phyloP scores from a whole-genome alignment of 441 rosid species.

The Biscutella laevigata region DNA sequence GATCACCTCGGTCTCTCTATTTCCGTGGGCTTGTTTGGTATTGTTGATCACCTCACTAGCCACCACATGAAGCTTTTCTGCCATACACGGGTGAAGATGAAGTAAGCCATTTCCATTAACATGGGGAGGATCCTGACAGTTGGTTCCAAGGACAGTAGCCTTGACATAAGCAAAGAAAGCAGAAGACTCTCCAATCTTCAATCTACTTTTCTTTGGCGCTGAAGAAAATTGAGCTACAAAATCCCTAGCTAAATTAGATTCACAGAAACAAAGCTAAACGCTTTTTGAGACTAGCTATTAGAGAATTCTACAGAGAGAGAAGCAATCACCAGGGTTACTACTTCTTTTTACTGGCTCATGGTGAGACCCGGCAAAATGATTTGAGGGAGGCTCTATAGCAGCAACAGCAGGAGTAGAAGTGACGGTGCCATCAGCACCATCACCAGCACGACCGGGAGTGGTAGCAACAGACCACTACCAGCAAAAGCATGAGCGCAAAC shows the following conservation, averaged over 20 bases:
- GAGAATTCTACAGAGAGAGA: constrained; percentile 4
- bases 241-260: not conserved
- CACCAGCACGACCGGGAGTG: constrained; percentile 22
- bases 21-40: constrained; percentile 36
- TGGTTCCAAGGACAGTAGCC: constrained; percentile 38
- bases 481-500: constrained; percentile 17
- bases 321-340: constrained; percentile 51
- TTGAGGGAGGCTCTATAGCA: constrained; percentile 28
- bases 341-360: constrained; percentile 53
- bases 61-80: constrained; percentile 36
- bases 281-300: not conserved
- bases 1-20: constrained; percentile 50
- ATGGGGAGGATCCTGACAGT: constrained; percentile 27
- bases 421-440: constrained; percentile 23
- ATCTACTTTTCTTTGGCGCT: constrained; percentile 71
- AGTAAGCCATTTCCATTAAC: constrained; percentile 33
- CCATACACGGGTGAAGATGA: constrained; percentile 27
- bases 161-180: constrained; percentile 90
- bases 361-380: constrained; percentile 27
- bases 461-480: constrained; percentile 36
- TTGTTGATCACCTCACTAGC: constrained; percentile 32
- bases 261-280: not conserved
- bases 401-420: constrained; percentile 24
- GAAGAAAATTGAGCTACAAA: constrained; percentile 52
- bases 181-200: constrained; percentile 88